Conservation (phyloP, 2,329 filamentous ascomycete genomes). For the Penicillium italicum region DNA sequence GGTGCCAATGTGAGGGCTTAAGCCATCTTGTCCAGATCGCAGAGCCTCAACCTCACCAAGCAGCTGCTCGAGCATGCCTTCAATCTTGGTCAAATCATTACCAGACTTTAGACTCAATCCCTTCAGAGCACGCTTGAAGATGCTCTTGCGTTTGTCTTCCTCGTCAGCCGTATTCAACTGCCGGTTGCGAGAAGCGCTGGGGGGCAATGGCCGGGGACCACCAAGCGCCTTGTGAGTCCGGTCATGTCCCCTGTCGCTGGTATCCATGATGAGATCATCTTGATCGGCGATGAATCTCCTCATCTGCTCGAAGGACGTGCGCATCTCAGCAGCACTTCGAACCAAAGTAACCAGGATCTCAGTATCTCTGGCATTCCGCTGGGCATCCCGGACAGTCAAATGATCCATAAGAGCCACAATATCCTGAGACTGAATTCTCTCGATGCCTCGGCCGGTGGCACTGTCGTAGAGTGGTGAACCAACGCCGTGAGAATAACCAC, state of each 20-base stretch:
- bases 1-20: conserved; percentile 22
- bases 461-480: conserved; percentile 85
- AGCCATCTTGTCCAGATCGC: conserved; percentile 55
- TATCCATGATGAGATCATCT: conserved; percentile 81
- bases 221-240: conserved; percentile 78
- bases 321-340: conserved; percentile 92
- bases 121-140: conserved; percentile 92
- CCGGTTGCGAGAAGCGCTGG: conserved; percentile 57
- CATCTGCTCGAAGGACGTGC: conserved; percentile 91
- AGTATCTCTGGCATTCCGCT: conserved; percentile 91
- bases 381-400: conserved; percentile 92
- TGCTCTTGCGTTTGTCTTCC: conserved; percentile 79
- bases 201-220: conserved; percentile 79
- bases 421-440: conserved; percentile 91
- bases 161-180: conserved; percentile 50
- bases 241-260: conserved; percentile 83
- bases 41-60: conserved; percentile 86
- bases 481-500: conserved; percentile 90
- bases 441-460: conserved; percentile 79
- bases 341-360: conserved; percentile 95
- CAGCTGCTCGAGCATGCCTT: conserved; percentile 87
- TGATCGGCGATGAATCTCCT: conserved; percentile 88
- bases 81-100: conserved; percentile 82
- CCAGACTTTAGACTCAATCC: conserved; percentile 83
- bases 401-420: conserved; percentile 98